phyloP scores from a whole-genome alignment of 2,329 filamentous ascomycete genomes.

The Colletotrichum sublineola region DNA sequence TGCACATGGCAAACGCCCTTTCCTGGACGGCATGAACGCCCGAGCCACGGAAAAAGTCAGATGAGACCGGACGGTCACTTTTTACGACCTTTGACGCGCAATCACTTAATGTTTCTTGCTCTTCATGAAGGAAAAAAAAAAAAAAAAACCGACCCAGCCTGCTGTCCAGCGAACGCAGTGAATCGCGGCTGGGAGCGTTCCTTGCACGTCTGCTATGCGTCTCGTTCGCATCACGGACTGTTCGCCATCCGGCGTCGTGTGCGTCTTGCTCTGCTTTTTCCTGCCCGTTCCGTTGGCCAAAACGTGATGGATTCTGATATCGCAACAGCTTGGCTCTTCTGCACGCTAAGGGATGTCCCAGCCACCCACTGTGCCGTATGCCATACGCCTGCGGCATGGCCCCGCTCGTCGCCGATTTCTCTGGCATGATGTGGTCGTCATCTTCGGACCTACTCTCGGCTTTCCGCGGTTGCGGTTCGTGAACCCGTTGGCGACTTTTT shows the following conservation, averaged over 20 bases:
- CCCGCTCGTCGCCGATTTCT: not conserved
- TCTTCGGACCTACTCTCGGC: slow-evolving; percentile 3
- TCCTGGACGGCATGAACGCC: slow-evolving; percentile 23
- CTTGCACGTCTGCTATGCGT: not conserved
- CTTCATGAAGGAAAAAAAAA: not conserved
- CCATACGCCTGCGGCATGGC: not conserved
- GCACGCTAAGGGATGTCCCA: not conserved
- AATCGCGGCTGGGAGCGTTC: not conserved
- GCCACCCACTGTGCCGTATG: not conserved
- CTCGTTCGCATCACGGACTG: not conserved
- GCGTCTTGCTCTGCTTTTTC: not conserved
- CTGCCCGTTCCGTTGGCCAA: not conserved
- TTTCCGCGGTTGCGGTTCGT: not conserved
- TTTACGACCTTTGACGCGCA: slow-evolving; percentile 31
- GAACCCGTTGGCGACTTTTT: not conserved
- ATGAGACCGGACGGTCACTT: slow-evolving; percentile 38
- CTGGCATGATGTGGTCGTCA: not conserved
- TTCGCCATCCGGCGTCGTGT: slow-evolving; percentile 7
- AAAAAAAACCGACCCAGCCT: too few relatives aligned
- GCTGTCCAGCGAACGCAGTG: slow-evolving; percentile 1
- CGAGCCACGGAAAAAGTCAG: slow-evolving; percentile 29
- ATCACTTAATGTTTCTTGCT: slow-evolving; percentile 10
- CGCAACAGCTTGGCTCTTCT: not conserved
- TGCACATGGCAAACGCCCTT: not conserved
- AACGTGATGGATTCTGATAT: not conserved